Percentiles rank a stretch among this genome's conserved stretches.
Evolutionary conservation across 345 rosid species (phyloP).

Genomic region (Aquilaria malaccensis): DNA sequence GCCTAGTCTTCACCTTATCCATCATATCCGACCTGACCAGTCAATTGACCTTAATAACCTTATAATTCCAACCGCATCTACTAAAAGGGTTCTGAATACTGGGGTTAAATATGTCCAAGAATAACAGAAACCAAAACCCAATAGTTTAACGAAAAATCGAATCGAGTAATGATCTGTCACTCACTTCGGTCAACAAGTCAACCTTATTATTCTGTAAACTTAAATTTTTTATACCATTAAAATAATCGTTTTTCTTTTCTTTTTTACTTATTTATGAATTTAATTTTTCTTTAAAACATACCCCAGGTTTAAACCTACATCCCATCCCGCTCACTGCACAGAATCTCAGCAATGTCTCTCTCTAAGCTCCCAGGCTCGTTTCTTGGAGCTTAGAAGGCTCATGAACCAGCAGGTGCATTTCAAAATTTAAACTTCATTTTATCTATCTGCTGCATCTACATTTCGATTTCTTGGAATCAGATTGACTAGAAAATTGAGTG

Average conservation of each 20-base stretch:
- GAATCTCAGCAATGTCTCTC: slow-evolving; percentile 1
- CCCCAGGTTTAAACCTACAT: slow-evolving; percentile 15
- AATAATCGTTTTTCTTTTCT: neutral
- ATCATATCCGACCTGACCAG: no score
- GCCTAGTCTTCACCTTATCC: no score
- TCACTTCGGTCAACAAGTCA: slow-evolving; percentile 6
- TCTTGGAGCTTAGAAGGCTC: slow-evolving; percentile 15
- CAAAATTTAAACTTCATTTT: neutral
- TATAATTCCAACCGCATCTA: no score
- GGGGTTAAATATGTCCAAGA: no score
- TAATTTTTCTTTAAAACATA: neutral
- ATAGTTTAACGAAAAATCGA: neutral
- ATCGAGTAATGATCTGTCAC: slow-evolving; percentile 3
- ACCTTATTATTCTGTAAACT: neutral
- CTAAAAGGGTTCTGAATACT: no score
- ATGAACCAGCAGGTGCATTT: slow-evolving; percentile 4
- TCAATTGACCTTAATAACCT: no score
- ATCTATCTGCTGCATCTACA: slow-evolving; percentile 1
- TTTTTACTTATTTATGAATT: neutral
- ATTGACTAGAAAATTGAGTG: slow-evolving; percentile 9
- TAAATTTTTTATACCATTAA: neutral
- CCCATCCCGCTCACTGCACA: slow-evolving; percentile 18
- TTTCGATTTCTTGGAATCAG: neutral
- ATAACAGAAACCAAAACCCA: no score
- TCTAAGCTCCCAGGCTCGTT: slow-evolving; percentile 13